A percentile compares a stretch with the other conserved stretches of the same genome.
phyloP scores from a whole-genome alignment of 495 filamentous ascomycete species.

The Talaromyces borbonicus region DNA sequence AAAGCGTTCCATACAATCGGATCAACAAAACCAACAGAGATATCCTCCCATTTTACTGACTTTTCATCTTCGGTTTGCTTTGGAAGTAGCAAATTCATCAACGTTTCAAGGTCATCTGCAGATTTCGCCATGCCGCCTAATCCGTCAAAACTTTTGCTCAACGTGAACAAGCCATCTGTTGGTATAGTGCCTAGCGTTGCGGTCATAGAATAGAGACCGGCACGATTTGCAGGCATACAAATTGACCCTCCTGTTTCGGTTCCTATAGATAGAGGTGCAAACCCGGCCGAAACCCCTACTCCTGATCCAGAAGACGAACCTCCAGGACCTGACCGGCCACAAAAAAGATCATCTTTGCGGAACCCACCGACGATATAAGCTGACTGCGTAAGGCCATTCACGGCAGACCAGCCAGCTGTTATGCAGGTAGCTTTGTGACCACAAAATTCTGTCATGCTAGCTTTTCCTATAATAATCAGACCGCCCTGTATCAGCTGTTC shows the following conservation, averaged over 20 bases:
- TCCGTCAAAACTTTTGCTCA: constrained; percentile 17
- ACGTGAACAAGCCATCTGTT: constrained; percentile 12
- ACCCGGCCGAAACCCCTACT: constrained; percentile 31
- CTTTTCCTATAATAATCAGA: constrained; percentile 32
- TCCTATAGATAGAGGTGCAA: constrained; percentile 27
- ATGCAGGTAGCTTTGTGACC: constrained; percentile 22
- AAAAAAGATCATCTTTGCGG: background rate
- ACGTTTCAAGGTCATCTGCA: constrained; percentile 13
- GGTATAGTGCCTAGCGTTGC: constrained; percentile 15
- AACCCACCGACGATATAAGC: constrained; percentile 20
- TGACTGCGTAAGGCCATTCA: constrained; percentile 31
- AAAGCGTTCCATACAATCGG: constrained; percentile 14
- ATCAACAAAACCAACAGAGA: constrained; percentile 19
- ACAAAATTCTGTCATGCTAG: constrained; percentile 30
- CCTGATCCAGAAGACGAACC: constrained; percentile 39
- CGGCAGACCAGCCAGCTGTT: constrained; percentile 33
- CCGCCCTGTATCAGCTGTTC: constrained; percentile 27
- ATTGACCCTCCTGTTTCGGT: constrained; percentile 37
- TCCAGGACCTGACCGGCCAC: constrained; percentile 18
- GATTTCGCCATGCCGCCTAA: constrained; percentile 25
- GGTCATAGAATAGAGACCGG: constrained; percentile 30
- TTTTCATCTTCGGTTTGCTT: background rate
- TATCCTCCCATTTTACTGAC: constrained; percentile 9
- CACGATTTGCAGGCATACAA: constrained; percentile 23
- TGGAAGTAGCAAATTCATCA: constrained; percentile 15